Percentiles rank a stretch among this genome's conserved stretches.
Evolutionary conservation across 345 rosid genomes (phyloP).

Genomic region (Cardamine chenopodiifolia): DNA sequence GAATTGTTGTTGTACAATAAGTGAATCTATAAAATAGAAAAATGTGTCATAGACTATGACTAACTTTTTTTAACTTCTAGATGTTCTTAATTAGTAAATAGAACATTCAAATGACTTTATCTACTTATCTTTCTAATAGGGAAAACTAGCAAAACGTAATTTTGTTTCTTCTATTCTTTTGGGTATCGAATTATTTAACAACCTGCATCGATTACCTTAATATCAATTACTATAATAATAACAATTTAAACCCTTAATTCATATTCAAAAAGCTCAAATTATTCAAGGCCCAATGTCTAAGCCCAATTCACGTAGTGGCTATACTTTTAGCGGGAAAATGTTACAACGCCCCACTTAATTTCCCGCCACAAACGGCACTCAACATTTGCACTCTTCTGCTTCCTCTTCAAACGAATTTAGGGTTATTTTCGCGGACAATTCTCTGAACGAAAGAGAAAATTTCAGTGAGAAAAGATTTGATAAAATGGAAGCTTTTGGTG

Average conservation of each 20-base stretch:
- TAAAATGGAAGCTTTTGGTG: constrained; percentile 75
- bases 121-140: background rate
- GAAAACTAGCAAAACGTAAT: background rate
- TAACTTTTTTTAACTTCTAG: background rate
- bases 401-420: constrained; percentile 21
- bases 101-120: background rate
- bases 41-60: background rate
- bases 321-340: constrained; percentile 33
- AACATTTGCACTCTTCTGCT: background rate
- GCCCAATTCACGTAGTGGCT: constrained; percentile 5
- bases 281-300: background rate
- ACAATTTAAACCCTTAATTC: background rate
- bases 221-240: no score
- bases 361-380: constrained; percentile 43
- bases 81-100: constrained; percentile 6
- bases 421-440: constrained; percentile 14
- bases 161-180: background rate
- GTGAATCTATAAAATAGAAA: constrained; percentile 2
- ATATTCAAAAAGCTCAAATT: background rate
- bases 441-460: background rate
- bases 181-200: background rate
- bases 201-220: background rate
- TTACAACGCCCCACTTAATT: constrained; percentile 2
- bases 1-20: background rate
- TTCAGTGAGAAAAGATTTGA: background rate